Base-by-base conservation (phyloP, 768 basidiomycete species). In the Crepidotus variabilis region DNA sequence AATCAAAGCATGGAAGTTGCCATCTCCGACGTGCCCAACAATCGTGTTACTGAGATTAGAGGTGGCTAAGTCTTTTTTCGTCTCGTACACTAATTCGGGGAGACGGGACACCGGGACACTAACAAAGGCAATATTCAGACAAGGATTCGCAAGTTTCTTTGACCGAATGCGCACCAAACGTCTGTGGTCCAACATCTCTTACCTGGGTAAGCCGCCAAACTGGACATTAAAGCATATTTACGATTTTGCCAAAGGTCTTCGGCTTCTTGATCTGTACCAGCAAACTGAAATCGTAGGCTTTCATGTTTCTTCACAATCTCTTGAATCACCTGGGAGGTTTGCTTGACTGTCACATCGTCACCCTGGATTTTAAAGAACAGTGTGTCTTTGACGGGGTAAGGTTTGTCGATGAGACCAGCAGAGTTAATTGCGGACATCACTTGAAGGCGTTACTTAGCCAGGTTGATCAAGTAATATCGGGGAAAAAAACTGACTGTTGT, bases 361-460 rank as follows among this genome's bases (percentile, higher is more conserved):
- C 93, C 93, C 67, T 94, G 92, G 51, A 97, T 81, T 69, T 96
- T 95, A 79, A 98, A 92, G 73, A 97, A 93, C 9, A 97, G 79
- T 0, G 87, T 87, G 65, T 94, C 92, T 59, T 79, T 73, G 18
- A 85, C 84, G 2, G 87, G 87, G 65, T 87, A 90, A 47, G 82
- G 76, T 52, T 67, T 69, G 56, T 82, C 80, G 47, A 84, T 71
- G 54, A 88, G 65, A 22, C 90, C 88, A 20, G 80, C 84, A 11
- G 70, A 64, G 67, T 92, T 88, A 67, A 91, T 85, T 8, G 90
- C 90, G 33, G 77, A 68, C 85, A 94, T 91, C 84, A 89, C 86
- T 87, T 50, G 20, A 2, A 43, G 9, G 34, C 23, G 9, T 9
- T 53, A 3, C 35, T 21, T 52, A 13, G 23, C 50, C 16, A 22